These are phyloP conservation scores for Apiospora marii DNA, from an alignment of 2,329 filamentous ascomycete genomes.

Conservation along the genomic window DNA sequence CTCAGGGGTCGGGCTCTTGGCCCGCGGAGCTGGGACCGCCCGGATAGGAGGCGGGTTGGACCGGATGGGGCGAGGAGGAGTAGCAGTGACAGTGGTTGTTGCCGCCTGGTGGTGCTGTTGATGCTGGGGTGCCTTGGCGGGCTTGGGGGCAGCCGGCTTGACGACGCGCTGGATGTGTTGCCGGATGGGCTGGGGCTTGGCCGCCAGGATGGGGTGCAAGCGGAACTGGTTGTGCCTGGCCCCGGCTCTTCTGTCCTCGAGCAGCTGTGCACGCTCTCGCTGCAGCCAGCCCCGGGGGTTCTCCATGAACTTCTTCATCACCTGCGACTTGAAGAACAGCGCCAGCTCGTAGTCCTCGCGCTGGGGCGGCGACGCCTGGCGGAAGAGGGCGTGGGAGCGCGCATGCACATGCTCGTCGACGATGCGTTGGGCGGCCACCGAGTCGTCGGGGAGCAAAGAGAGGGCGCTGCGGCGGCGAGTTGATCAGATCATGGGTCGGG, in stretches of 20 bases:
- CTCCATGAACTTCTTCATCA: constrained; percentile 53
- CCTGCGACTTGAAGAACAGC: constrained; percentile 60
- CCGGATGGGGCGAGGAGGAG: constrained; percentile 42
- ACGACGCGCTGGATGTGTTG: constrained; percentile 43
- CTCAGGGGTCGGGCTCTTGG: constrained; percentile 55
- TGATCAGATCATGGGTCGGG: constrained; percentile 52
- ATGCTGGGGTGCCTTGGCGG: constrained; percentile 27
- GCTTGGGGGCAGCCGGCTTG: constrained; percentile 42
- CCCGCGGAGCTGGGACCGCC: constrained; percentile 39
- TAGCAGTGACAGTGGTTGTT: constrained; percentile 40
- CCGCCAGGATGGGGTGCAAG: constrained; percentile 1
- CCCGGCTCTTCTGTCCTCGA: constrained; percentile 55
- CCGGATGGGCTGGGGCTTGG: constrained; percentile 44
- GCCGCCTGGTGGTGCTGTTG: not conserved
- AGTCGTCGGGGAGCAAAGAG: constrained; percentile 56
- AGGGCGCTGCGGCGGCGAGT: constrained; percentile 54
- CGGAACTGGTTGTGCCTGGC: constrained; percentile 46
- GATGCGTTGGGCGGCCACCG: constrained; percentile 52
- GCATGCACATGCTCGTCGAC: constrained; percentile 59
- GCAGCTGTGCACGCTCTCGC: constrained; percentile 58
- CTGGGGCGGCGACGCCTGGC: constrained; percentile 54
- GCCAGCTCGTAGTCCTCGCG: constrained; percentile 62
- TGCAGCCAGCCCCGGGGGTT: constrained; percentile 58
- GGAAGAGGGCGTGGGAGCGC: constrained; percentile 53
- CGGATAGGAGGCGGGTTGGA: constrained; percentile 37